Base-by-base conservation (phyloP, 176 grass and related monocot species). In the Aegilops sharonensis region DNA sequence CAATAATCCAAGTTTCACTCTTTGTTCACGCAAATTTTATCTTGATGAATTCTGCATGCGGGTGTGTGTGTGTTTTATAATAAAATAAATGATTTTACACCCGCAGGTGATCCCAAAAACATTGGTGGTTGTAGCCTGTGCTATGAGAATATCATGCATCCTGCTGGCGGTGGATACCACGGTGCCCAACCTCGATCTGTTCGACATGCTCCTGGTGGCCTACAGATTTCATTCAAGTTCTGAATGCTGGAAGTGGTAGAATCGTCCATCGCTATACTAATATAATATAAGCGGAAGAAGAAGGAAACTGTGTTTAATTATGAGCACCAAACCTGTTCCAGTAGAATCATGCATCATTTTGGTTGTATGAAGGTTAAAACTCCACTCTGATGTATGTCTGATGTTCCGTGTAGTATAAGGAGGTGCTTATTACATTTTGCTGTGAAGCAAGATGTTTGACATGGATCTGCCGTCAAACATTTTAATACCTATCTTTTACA, bases 81-180 rank as follows among this genome's bases (percentile, higher is more conserved):
- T 47, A 11, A 45, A 47, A n/a, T 39, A 4, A 39, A 35, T 39
- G 18, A 39, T 71, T 39, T n/a, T 71, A 40, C 68, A 3, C 35
- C 37, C 21, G 3, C 21, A 71, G 68, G 18, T 1, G 68, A 71
- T 11, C 68, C 68, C 20, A 2, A 71, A 71, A 40, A n/a, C 18
- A 71, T 71, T 71, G 68, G 68, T 39, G 68, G 68, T 37, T 71
- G 68, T 71, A n/a, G 18, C 35, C 35, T 71, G 35, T 71, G 68
- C 68, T n/a, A 8, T 39, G 68, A 71, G 5, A 4, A 71, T 18
- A 39, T 39, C 18, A 39, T 71, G 68, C 68, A 71, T 71, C 68
- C 68, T 71, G 68, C 68, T 10, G 35, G 68, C 0, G 34, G 68
- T 71, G 18, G 8, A n/a, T 71, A 71, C 21, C 68, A 10, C 0